Base-by-base conservation (phyloP, 2,329 filamentous ascomycete species). In the Ophiostoma australiae region DNA sequence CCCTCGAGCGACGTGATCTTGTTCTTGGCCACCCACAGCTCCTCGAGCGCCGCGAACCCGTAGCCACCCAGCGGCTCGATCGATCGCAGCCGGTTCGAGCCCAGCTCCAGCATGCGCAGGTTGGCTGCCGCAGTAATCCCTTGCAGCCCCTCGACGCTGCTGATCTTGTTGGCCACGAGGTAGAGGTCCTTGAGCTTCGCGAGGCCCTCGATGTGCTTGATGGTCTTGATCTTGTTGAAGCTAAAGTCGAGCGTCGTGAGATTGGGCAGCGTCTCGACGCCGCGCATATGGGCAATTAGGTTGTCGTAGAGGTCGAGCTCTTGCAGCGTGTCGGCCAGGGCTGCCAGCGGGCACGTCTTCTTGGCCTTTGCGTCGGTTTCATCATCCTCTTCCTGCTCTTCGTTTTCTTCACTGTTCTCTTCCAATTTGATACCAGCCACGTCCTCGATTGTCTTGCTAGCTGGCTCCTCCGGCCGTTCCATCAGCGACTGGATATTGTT, bases 221-320 rank as follows among this genome's bases (percentile, higher is more conserved):
- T 97, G 81, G 97, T 94, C 80, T 97, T 97, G 83, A 99, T 94
- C 84, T 98, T 98, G 84, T 99, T 99, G 87, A 97, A 99, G 80
- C 92, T 96, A 69, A 99, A 85, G 79, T 99, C 95, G 70, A 99
- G 87, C 71, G 84, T 90, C 6, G 87, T 92, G 70, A 99, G 86
- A 73, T 91, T 85, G 15, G 85, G 87, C 71, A 97, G 87, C 66
- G 88, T 84, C 70, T 97, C 93, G 66, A 99, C 85, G 39, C 92
- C 92, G 75, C 90, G 89, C 80, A 97, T 88, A 80, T 97, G 93
- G 13, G 89, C 87, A 76, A 99, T 93, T 23, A 97, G 85, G 80
- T 99, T 99, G 81, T 99, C 95, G 83, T 99, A 99, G 72, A 99
- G 86, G 77, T 99, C 95, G 69, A 99, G 86, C 72, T 99, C 95